Base-by-base conservation (phyloP, 805 yeast species). In the Starmerella khaoyaiensis region DNA sequence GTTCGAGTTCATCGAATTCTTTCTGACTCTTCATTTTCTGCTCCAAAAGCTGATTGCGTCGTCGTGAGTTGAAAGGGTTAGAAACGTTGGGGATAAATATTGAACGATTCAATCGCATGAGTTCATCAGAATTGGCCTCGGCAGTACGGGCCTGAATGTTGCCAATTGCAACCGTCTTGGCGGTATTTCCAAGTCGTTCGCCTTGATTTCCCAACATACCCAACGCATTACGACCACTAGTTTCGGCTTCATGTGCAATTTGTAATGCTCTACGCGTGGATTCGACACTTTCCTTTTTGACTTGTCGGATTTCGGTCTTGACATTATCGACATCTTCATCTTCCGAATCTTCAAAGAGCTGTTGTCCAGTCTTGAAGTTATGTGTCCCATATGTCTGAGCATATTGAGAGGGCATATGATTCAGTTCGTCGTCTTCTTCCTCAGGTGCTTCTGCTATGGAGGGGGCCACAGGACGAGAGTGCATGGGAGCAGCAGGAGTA, bases 141-240 rank as follows among this genome's bases (percentile, higher is more conserved):
- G 93, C 93, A 37, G 80, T 71, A 48, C 74, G 65, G 41, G 81
- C 80, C 55, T 84, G 94, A 3, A 82, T 76, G 41, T 76, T 79
- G 36, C 93, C 82, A 37, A 80, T 61, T 37, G 79, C 72, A 48
- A 87, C 62, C 47, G 76, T 76, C 46, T 72, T 72, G 55, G 90
- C 95, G 16, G 86, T 75, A 51, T 72, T 74, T 56, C 78, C 80
- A 45, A 90, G 64, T 33, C 82, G 67, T 55, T 84, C 95, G 40
- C 90, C 75, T 58, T 90, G 97, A n/a, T 86, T 72, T 19, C 98
- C 98, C 33, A 90, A 67, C 73, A 82, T 73, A 21, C 95, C 96
- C 45, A 87, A 60, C 0, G 96, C 79, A 55, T 87, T 86, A 45
- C 76, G 64, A 25, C 83, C 87, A 5, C 77, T 65, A 42, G 69